A percentile compares a stretch with the other conserved stretches of the same genome.
Conservation (phyloP, 1,284 basidiomycete genomes). For the Bjerkandera adusta region DNA sequence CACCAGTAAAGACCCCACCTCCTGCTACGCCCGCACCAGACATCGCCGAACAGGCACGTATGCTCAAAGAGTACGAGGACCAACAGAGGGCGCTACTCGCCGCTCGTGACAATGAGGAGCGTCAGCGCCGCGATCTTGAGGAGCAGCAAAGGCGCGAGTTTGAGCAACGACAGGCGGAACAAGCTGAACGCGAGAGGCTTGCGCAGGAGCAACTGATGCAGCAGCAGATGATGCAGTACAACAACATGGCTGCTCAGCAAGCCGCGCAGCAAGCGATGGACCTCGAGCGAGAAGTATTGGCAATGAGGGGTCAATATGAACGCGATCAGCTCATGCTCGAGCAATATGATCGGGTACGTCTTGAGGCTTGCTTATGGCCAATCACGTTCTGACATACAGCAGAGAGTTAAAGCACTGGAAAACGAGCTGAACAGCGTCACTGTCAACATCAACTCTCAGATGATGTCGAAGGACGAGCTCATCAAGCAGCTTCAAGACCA, state of each 20-base stretch:
- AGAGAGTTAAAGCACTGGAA: slow-evolving; percentile 97
- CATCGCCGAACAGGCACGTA: slow-evolving; percentile 89
- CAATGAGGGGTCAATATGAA: slow-evolving; percentile 96
- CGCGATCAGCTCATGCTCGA: slow-evolving; percentile 97
- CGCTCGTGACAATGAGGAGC: slow-evolving; percentile 83
- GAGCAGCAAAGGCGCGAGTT: slow-evolving; percentile 87
- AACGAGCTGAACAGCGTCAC: slow-evolving; percentile 83
- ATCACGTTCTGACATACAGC: slow-evolving; percentile 7
- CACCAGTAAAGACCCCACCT: slow-evolving; percentile 48
- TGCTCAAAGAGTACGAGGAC: slow-evolving; percentile 97
- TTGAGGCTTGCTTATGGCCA: slow-evolving; percentile 5
- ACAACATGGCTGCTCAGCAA: slow-evolving; percentile 65
- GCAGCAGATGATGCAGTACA: slow-evolving; percentile 75
- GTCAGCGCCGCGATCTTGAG: slow-evolving; percentile 74
- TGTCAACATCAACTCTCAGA: slow-evolving; percentile 84
- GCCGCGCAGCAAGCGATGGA: slow-evolving; percentile 69
- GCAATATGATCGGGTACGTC: slow-evolving; percentile 90
- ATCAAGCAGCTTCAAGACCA: slow-evolving; percentile 97
- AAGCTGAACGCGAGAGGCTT: slow-evolving; percentile 85
- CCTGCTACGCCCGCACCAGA: slow-evolving; percentile 73
- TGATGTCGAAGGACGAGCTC: slow-evolving; percentile 92
- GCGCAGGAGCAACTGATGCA: slow-evolving; percentile 87
- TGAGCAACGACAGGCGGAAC: slow-evolving; percentile 85
- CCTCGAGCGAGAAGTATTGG: slow-evolving; percentile 88
- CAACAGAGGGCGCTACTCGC: slow-evolving; percentile 85